Conservation (phyloP, 2,329 filamentous ascomycete genomes). For the Apiospora malaysiana region DNA sequence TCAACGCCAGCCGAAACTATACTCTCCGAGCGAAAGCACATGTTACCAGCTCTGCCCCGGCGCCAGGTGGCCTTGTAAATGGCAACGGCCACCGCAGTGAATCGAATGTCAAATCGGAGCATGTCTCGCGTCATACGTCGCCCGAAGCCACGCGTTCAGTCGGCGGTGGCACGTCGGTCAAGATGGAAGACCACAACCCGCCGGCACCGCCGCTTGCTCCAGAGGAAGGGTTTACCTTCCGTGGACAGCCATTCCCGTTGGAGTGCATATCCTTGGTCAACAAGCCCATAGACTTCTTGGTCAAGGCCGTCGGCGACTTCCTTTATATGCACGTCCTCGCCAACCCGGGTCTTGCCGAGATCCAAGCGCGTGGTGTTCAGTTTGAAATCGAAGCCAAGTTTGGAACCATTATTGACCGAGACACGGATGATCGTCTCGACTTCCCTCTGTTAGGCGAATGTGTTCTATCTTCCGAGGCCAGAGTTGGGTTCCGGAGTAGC, state of each 20-base stretch:
- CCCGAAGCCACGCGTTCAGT: constrained; percentile 50
- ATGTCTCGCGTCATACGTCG: constrained; percentile 52
- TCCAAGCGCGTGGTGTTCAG: constrained; percentile 68
- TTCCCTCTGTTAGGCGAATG: constrained; percentile 74
- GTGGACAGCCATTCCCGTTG: constrained; percentile 53
- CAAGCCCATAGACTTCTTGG: constrained; percentile 75
- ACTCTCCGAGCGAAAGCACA: constrained; percentile 1
- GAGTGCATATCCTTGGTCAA: constrained; percentile 72
- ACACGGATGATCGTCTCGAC: constrained; percentile 71
- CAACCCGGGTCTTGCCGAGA: constrained; percentile 69
- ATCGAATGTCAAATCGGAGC: constrained; percentile 36
- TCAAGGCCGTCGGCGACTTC: constrained; percentile 81
- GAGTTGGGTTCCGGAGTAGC: constrained; percentile 78
- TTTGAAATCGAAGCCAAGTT: constrained; percentile 96
- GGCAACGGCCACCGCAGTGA: constrained; percentile 31
- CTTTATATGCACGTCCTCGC: constrained; percentile 74
- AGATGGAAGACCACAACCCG: constrained; percentile 31
- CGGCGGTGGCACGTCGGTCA: constrained; percentile 32
- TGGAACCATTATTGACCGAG: constrained; percentile 78
- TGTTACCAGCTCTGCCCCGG: constrained; percentile 27
- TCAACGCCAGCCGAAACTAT: constrained; percentile 18
- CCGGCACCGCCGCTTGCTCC: constrained; percentile 22
- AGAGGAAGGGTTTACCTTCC: constrained; percentile 33
- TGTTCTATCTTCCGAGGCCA: constrained; percentile 65
- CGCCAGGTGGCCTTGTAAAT: constrained; percentile 29